Evolutionary conservation across 2,329 filamentous ascomycete species (phyloP).

Genomic region (Diplodia mutila): DNA sequence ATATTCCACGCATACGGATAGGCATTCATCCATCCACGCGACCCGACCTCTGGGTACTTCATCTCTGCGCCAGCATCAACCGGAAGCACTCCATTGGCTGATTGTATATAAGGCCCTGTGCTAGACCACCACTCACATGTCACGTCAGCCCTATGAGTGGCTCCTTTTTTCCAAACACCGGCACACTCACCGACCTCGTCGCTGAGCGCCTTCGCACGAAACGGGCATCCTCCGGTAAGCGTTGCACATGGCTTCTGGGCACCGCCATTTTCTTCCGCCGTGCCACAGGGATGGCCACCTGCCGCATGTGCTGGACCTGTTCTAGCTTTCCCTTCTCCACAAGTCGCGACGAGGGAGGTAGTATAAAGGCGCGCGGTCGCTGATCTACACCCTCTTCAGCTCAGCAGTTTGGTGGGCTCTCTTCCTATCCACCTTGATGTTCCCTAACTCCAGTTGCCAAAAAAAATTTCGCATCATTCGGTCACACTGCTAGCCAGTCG

Average conservation of each 20-base stretch:
- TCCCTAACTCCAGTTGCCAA: not conserved
- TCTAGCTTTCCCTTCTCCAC: slow-evolving; percentile 6
- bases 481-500: not conserved
- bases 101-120: not conserved
- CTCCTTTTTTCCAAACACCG: not conserved
- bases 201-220: slow-evolving; percentile 4
- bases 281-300: slow-evolving; percentile 24
- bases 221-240: slow-evolving; percentile 8
- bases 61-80: slow-evolving; percentile 5
- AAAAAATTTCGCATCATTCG: not conserved
- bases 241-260: slow-evolving; percentile 25
- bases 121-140: slow-evolving; percentile 1
- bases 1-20: slow-evolving; percentile 8
- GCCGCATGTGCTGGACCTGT: not conserved
- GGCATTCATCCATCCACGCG: slow-evolving; percentile 5
- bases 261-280: slow-evolving; percentile 11
- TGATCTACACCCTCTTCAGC: not conserved
- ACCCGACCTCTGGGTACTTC: not conserved
- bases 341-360: not conserved
- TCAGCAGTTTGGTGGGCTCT: not conserved
- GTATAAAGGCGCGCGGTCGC: slow-evolving; percentile 9
- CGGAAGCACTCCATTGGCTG: slow-evolving; percentile 3
- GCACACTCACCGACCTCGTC: not conserved
- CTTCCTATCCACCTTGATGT: not conserved
- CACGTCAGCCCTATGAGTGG: slow-evolving; percentile 17